Base-by-base conservation (phyloP, 129 eudicot species). In the Heracleum sosnowskyi region DNA sequence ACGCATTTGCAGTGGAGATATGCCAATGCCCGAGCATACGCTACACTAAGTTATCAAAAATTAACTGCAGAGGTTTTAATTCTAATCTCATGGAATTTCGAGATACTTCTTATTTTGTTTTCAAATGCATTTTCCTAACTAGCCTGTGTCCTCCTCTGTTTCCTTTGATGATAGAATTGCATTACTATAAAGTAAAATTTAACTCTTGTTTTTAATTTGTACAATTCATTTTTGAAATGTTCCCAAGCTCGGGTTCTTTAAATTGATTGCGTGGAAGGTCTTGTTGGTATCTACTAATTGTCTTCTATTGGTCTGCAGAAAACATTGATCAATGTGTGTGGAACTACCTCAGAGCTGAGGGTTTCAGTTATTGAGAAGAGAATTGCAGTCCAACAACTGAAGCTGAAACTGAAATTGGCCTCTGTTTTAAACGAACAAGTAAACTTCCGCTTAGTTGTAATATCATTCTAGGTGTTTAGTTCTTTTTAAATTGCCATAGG, bases 1-100 rank as follows among this genome's bases (percentile, higher is more conserved):
- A 89, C 88, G 73, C 91, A 87, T 77, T 77, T 93, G 83, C 98
- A 93, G 69, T 93, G 98, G 97, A 85, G 87, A 72, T 89, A 82
- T 83, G 90, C 86, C 66, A 93, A 91, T 86, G 97, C 93, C 18
- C 85, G 78, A 75, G 79, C 85, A 42, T 83, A 83, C 79, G 90
- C 88, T 79, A 79, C 83, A 22, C 49, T 89, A 72, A 81, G 76
- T 73, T 69, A 69, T 72, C 98, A 88, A 82, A 85, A 83, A 75
- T 51, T 57, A 47, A 85, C 86, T 71, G 87, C 95, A 72, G 98
- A 93, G 97, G 98, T 92, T 76, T 76, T 10, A 60, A 79, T 24
- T 24, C 72, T 81, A 44, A 71, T 18, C 28, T n/a, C 74, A 26
- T 29, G 47, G 3, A 80, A 75, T 69, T 29, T 45, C 39, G 16